Percentiles rank a stretch among this genome's conserved stretches.
These are phyloP conservation scores for Ascochyta rabiei DNA, from an alignment of 2,329 filamentous ascomycete genomes.

Conservation along the genomic window DNA sequence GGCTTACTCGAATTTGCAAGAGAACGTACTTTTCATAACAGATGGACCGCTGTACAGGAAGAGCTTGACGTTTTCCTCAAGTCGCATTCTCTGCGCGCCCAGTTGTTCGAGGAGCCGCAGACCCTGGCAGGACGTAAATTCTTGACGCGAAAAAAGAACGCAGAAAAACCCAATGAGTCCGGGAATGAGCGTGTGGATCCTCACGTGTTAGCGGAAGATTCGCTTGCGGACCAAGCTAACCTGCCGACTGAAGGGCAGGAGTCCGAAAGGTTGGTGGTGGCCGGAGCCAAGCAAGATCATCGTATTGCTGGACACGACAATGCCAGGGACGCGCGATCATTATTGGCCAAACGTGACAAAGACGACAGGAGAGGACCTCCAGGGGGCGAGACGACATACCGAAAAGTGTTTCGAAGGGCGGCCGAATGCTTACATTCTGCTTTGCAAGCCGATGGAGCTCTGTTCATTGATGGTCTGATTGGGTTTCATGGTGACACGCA, in stretches of 20 bases:
- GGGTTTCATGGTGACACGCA: conserved; percentile 20
- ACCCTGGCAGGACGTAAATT: not conserved
- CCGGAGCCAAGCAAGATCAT: not conserved
- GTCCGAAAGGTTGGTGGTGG: not conserved
- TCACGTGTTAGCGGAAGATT: not conserved
- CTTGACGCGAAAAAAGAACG: not conserved
- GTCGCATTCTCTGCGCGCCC: not conserved
- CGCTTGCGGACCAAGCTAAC: not conserved
- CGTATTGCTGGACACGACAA: not conserved
- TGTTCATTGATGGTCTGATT: conserved; percentile 24
- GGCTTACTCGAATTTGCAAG: conserved; percentile 16
- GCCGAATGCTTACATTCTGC: conserved; percentile 18
- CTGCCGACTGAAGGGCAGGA: not conserved
- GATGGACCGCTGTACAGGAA: conserved; percentile 4
- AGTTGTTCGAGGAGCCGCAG: conserved; percentile 1
- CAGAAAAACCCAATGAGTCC: not conserved
- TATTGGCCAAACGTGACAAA: not conserved
- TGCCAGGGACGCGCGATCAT: not conserved
- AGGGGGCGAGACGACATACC: conserved; percentile 18
- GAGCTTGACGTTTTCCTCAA: conserved; percentile 10
- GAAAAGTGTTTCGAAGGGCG: conserved; percentile 21
- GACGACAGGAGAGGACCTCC: not conserved
- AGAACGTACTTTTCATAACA: conserved; percentile 11
- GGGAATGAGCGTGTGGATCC: not conserved
- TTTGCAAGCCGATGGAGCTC: conserved; percentile 19